Evolutionary conservation across 805 yeast species (phyloP), one percentile per base, ranked within the genome.

Genomic region (Ogataea trehaloabstinens): DNA sequence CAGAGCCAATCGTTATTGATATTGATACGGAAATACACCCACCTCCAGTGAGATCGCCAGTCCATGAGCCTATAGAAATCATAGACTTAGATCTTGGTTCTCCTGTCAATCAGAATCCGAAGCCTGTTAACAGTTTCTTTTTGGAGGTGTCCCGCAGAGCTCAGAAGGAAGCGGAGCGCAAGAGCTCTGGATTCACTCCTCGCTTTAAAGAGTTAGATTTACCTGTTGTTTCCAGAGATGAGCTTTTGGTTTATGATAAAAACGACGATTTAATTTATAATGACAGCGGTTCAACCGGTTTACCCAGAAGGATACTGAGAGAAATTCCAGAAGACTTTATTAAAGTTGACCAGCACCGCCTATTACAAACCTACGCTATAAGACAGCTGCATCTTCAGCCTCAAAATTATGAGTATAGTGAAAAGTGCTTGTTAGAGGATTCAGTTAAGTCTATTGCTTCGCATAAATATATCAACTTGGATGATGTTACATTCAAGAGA

Each of bases 91-190:
- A 37, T 10, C 29, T 18, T 16, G 30, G 25, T 16, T 45, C 11
- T 2, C 48, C 62, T 4, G 16, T 8, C 6, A 33, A 19, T 28
- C 44, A 40, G 13, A n/a, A n/a, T n/a, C n/a, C n/a, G 36, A 34
- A 18, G 15, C 25, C 19, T 34, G 38, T 42, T 42, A 46, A 46
- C 33, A 34, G 32, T 6, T 62, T 66, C 4, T 69, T 71, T 40
- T 60, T 49, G 13, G 62, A 65, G 38, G 68, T 73, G 67, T 65
- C 71, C 61, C 56, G 56, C 12, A 46, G 56, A 17, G 56, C 62
- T 3, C 57, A 66, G 10, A 53, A 48, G 30, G 40, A 58, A 17
- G 28, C 18, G n/a, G 4, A 17, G 25, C 7, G 6, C 22, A 25
- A 34, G 44, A 62, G 3, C 65, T 22, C 19, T 15, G 11, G 8